Percentiles rank a stretch among this genome's conserved stretches.
Evolutionary conservation across 1,284 basidiomycete species (phyloP).

Genomic region (Chiua sp.): DNA sequence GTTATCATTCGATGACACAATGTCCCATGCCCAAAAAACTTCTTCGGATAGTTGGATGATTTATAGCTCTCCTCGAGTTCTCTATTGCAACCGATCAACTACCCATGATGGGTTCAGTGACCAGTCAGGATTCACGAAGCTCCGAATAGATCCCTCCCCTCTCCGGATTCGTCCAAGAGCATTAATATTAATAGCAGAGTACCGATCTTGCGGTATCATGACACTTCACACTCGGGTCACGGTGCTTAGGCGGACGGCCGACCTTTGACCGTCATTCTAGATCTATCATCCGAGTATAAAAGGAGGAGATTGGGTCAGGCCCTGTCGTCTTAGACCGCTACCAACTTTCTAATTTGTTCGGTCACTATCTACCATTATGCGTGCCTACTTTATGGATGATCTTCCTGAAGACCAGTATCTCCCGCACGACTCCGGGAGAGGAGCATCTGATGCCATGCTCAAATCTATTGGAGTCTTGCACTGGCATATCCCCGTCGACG

Average conservation of each 20-base stretch:
- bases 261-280: too few relatives aligned
- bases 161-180: not conserved
- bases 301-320: not conserved
- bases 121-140: not conserved
- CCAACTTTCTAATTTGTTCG: not conserved
- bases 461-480: conserved; percentile 62
- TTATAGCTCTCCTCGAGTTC: too few relatives aligned
- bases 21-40: too few relatives aligned
- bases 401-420: conserved; percentile 76
- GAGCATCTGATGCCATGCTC: conserved; percentile 57
- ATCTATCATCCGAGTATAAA: not conserved
- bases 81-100: too few relatives aligned
- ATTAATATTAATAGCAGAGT: not conserved
- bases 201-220: too few relatives aligned
- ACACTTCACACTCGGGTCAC: too few relatives aligned
- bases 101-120: not conserved
- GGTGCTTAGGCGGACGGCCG: too few relatives aligned
- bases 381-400: conserved; percentile 82
- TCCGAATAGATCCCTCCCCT: not conserved
- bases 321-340: too few relatives aligned
- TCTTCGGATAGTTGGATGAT: too few relatives aligned
- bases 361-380: conserved; percentile 49
- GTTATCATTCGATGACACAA: too few relatives aligned
- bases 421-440: conserved; percentile 67
- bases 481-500: conserved; percentile 66